Percentiles rank a stretch among this genome's conserved stretches.
Evolutionary conservation across 1,139 yeast species (phyloP).

Genomic region (Lodderomyces margitis): DNA sequence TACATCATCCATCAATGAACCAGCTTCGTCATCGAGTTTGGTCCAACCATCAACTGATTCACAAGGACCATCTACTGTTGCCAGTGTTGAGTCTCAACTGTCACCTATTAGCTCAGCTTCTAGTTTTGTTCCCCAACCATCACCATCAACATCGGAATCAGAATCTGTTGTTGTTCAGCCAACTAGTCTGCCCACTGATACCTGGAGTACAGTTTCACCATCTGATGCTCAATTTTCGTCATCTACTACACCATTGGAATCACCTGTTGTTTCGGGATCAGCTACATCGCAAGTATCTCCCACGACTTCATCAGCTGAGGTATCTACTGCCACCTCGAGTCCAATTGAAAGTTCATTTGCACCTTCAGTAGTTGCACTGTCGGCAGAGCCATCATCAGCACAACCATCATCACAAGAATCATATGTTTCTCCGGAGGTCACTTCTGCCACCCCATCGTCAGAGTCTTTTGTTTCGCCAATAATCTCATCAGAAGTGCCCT

Average conservation of each 20-base stretch:
- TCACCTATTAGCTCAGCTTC: neutral
- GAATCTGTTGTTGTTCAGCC: neutral
- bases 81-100: neutral
- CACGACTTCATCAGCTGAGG: neutral
- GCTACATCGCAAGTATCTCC: neutral
- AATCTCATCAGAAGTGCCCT: neutral
- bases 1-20: neutral
- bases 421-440: constrained; percentile 4
- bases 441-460: constrained; percentile 2
- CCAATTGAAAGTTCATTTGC: neutral
- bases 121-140: neutral
- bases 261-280: neutral
- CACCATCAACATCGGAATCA: neutral
- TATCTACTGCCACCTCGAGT: neutral
- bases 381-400: neutral
- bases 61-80: neutral
- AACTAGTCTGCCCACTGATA: neutral
- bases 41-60: neutral
- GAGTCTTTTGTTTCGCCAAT: neutral
- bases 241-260: neutral
- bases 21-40: constrained; percentile 2
- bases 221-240: neutral
- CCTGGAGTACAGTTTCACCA: neutral
- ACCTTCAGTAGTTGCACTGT: neutral
- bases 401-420: constrained; percentile 1